Base-by-base conservation (phyloP, 2,329 filamentous ascomycete genomes). In the Pochonia chlamydosporia region DNA sequence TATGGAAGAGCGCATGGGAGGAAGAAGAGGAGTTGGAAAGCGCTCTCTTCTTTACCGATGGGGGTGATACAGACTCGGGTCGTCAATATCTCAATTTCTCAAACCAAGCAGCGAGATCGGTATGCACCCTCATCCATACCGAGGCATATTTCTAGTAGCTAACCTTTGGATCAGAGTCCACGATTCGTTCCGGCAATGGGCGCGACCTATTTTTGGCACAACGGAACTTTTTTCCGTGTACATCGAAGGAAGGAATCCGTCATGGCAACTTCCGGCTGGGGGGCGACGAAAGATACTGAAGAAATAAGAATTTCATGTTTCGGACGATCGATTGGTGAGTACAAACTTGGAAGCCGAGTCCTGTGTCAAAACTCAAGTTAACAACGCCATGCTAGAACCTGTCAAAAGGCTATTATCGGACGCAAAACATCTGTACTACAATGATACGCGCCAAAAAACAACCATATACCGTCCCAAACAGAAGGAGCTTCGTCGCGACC, bases 11-110 rank as follows among this genome's bases (percentile, higher is more conserved):
- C 16, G 75, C 76, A 0, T 82, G 79, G 78, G 78, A 79, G 36
- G 75, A 76, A 40, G 74, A 68, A 37, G 65, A 81, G 45, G 70
- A 73, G 30, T 59, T 68, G 3, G 67, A 71, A n/a, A 54, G 49
- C 40, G 61, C 67, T 2, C 56, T 72, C 7, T 59, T 62, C 11
- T 67, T 62, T 16, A 61, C 63, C 9, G 56, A 66, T 10, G 68
- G 70, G 25, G 68, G 69, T 13, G 67, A 68, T 13, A 68, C 64
- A 3, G 57, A 58, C 1, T 65, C 63, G n/a, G 58, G 59, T 10
- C 57, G 52, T 25, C 61, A 58, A 46, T 79, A 76, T 54, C 72
- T 81, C 43, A 82, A 82, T 59, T 82, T 82, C 61, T 77, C 78
- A 3, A 78, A 75, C 51, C 75, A 80, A 50, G 74, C 78, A 24